Percentiles rank a stretch among this genome's conserved stretches.
Evolutionary conservation across 2,329 filamentous ascomycete genomes (phyloP).

Genomic region (Cladophialophora exuberans): DNA sequence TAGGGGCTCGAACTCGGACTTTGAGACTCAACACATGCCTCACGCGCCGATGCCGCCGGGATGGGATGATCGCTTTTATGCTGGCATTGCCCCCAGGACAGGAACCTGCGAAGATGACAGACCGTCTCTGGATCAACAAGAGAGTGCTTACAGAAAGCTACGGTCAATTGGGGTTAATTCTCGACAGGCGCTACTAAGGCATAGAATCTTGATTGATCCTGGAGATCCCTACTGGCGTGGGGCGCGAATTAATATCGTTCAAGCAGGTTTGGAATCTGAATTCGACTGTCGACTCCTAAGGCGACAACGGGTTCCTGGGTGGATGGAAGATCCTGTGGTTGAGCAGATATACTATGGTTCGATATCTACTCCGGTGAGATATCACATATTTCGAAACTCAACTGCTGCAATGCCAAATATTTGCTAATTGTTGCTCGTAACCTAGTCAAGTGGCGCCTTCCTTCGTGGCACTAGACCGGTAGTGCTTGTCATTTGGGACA

Average conservation of each 20-base stretch:
- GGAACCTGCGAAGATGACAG: background rate
- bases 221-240: background rate
- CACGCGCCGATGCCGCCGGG: slow-evolving; percentile 4
- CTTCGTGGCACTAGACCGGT: too few species aligned
- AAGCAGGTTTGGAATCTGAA: background rate
- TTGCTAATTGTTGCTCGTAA: too few species aligned
- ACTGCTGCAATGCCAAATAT: too few species aligned
- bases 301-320: too few species aligned
- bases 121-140: background rate
- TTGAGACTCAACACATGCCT: background rate
- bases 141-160: background rate
- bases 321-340: too few species aligned
- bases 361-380: too few species aligned
- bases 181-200: too few species aligned
- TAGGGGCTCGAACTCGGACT: background rate
- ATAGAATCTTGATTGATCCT: background rate
- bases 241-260: background rate
- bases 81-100: background rate
- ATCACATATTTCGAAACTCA: too few species aligned
- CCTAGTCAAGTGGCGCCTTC: too few species aligned
- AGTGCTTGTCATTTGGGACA: too few species aligned
- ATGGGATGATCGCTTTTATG: slow-evolving; percentile 10
- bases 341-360: too few species aligned
- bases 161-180: background rate
- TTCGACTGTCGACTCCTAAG: too few species aligned